Conservation (phyloP, 2,329 filamentous ascomycete species). For the Penicillium sclerotiorum region DNA sequence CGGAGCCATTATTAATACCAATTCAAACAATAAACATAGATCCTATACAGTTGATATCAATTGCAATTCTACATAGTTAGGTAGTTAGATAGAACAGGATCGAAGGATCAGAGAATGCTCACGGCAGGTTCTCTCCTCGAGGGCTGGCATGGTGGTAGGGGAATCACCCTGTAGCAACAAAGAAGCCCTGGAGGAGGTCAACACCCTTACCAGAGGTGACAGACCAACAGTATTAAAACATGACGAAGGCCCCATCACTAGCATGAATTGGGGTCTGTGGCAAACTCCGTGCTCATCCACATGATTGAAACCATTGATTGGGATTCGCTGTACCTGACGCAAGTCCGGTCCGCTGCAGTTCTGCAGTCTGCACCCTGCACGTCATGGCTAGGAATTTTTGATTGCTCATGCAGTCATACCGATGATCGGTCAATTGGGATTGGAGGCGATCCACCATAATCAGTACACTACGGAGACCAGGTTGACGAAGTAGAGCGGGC, state of each 20-base stretch:
- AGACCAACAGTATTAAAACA: not conserved
- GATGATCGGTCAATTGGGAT: not conserved
- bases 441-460: not conserved
- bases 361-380: not conserved
- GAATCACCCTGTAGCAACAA: not conserved
- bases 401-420: not conserved
- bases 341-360: not conserved
- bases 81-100: not conserved
- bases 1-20: not conserved
- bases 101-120: not conserved
- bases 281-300: too few relatives aligned
- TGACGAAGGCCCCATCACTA: not conserved
- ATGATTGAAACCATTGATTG: too few relatives aligned
- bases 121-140: not conserved
- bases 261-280: not conserved
- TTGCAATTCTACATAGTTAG: not conserved
- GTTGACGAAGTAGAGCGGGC: constrained; percentile 9
- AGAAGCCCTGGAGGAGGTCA: not conserved
- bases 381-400: not conserved
- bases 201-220: not conserved
- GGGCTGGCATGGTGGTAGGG: not conserved
- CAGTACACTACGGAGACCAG: not conserved
- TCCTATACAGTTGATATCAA: not conserved
- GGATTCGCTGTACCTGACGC: not conserved
- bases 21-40: too few relatives aligned